Evolutionary conservation across 345 rosid species (phyloP).

Genomic region (Brassica cretica): DNA sequence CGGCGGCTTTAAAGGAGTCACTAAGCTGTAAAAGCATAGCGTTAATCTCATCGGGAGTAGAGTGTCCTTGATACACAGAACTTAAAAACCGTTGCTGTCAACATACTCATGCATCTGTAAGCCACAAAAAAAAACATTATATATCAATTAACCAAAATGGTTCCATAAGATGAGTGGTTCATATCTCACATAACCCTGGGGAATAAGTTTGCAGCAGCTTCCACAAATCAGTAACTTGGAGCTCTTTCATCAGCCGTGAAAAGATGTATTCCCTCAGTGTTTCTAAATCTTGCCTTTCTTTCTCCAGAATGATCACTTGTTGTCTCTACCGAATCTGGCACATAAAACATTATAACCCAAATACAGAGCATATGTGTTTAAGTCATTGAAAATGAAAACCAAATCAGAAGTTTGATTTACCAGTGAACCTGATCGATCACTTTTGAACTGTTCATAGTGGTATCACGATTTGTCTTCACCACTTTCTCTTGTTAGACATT

Average conservation of each 20-base stretch:
- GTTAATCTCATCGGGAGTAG: conserved; percentile 47
- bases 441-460: not conserved
- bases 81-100: conserved; percentile 85
- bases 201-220: conserved; percentile 85
- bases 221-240: conserved; percentile 89
- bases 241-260: conserved; percentile 68
- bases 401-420: conserved; percentile 38
- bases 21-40: not conserved
- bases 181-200: conserved; percentile 64
- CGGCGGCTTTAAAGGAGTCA: conserved; percentile 44
- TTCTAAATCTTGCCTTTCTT: conserved; percentile 78
- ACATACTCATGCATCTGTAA: conserved; percentile 88
- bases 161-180: not conserved
- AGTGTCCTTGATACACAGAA: conserved; percentile 74
- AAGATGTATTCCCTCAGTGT: conserved; percentile 59
- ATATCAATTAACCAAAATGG: conserved; percentile 10
- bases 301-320: conserved; percentile 72
- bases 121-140: not conserved
- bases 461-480: conserved; percentile 81
- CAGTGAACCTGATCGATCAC: conserved; percentile 81
- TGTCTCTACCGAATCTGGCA: conserved; percentile 35
- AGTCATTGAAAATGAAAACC: conserved; percentile 5
- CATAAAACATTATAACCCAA: conserved; percentile 4
- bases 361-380: not conserved
- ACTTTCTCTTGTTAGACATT: conserved; percentile 52